Base-by-base conservation (phyloP, 169 alveolate genomes). In the Miamiensis avidus region DNA sequence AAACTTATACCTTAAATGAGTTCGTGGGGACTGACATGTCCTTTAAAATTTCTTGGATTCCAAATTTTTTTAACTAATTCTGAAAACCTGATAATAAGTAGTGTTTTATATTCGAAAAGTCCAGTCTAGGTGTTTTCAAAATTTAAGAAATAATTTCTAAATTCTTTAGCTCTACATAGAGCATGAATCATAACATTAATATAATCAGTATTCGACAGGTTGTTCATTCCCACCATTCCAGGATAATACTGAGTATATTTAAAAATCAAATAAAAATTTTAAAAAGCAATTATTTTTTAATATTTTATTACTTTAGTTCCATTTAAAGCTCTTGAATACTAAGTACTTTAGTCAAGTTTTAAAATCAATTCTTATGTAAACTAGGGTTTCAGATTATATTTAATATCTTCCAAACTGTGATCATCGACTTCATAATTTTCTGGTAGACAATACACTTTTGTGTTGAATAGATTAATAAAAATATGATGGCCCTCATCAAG, bases 1-100 rank as follows among this genome's bases (percentile, higher is more conserved):
- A 81, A 74, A 34, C 92, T 85, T 29, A 93, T 86, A 73, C 93
- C 96, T 92, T 98, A 99, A 20, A 98, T 85, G 81, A 98, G 95
- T 92, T 99, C 99, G 91, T 98, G 99, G 29, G 99, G 99, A 29
- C 99, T 97, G 27, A 98, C 99, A 84, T 98, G 97, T 11, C 99
- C 99, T 89, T 99, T 99, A 94, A 98, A 98, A 93, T 98, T 98
- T 82, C 96, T 93, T 33, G 99, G 97, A 94, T 98, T 99, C 97
- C 97, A 99, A 73, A 98, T 98, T 95, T 99, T 99, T 90, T 98
- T 95, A 73, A 97, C 89, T 74, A 98, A 92, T 91, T 98, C 99
- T 49, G 98, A 95, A 69, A 98, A 93, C 65, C 98, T 95, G 32
- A 94, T 91, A 25, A 98, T 83, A 49, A 98, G 94, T 16, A 96